Conservation (phyloP, 768 basidiomycete species). For the Calocybe gangraenosa region DNA sequence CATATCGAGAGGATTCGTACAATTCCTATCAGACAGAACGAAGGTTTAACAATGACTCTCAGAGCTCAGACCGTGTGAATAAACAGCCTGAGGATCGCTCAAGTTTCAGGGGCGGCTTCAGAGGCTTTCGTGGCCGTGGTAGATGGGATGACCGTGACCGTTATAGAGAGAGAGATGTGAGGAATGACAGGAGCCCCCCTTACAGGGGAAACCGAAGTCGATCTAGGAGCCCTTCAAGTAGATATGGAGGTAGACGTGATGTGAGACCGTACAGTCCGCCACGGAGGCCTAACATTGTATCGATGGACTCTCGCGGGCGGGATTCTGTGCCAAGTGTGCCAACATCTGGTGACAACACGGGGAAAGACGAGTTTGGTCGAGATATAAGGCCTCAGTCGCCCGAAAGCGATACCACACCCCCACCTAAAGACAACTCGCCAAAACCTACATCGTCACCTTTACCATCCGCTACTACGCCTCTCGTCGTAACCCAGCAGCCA, state of each 20-base stretch:
- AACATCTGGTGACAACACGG: slow-evolving; percentile 30
- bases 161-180: slow-evolving; percentile 40
- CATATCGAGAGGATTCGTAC: slow-evolving; percentile 42
- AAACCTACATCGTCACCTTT: slow-evolving; percentile 20
- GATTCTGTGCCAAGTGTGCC: slow-evolving; percentile 18
- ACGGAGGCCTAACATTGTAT: slow-evolving; percentile 35
- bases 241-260: slow-evolving; percentile 47
- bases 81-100: slow-evolving; percentile 47
- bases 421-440: slow-evolving; percentile 19
- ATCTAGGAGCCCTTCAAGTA: slow-evolving; percentile 69
- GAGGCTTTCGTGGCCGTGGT: slow-evolving; percentile 52
- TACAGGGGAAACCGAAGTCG: slow-evolving; percentile 56
- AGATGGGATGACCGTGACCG: slow-evolving; percentile 62
- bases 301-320: slow-evolving; percentile 19
- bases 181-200: slow-evolving; percentile 30
- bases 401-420: slow-evolving; percentile 23
- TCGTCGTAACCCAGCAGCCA: slow-evolving; percentile 24
- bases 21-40: slow-evolving; percentile 33
- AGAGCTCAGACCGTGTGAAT: slow-evolving; percentile 47
- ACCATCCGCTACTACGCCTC: slow-evolving; percentile 16
- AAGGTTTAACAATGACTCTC: slow-evolving; percentile 39
- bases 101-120: slow-evolving; percentile 46
- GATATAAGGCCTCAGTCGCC: slow-evolving; percentile 64
- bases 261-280: slow-evolving; percentile 60
- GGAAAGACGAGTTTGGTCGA: slow-evolving; percentile 84